Base-by-base conservation (phyloP, 2,329 filamentous ascomycete species). In the Tolypocladium nubicola region DNA sequence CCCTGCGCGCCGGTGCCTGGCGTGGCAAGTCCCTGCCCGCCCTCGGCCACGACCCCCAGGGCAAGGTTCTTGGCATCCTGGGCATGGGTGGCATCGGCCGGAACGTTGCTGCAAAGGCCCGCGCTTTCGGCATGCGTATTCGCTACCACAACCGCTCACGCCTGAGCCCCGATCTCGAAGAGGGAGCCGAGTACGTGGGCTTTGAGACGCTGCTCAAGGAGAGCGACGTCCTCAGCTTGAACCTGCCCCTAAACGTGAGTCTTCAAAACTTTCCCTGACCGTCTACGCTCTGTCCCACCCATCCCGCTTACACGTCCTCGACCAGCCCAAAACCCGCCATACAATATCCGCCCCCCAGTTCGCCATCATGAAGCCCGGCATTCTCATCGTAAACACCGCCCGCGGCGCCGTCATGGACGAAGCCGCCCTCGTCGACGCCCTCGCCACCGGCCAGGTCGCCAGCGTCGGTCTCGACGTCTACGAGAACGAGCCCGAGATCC, bases 21-120 rank as follows among this genome's bases (percentile, higher is more conserved):
- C 79, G 83, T 55, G 88, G 87, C 4, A 68, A 71, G 5, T 75
- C 77, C 3, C 70, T 75, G 8, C 78, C 81, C 1, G 78, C 85
- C 0, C 73, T 84, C 7, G 90, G 89, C 14, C 87, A 89, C 67
- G 89, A 94, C 66, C 89, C 89, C 1, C 79, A 88, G 69, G 88
- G 87, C 40, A 94, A 93, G 71, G 75, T 85, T 1, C 77, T 95
- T 6, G 90, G 90, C 0, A 90, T 95, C 59, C 70, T 95, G 45
- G 90, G 90, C 8, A 93, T 94, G 89, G 90, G 90, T 23, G 89
- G 90, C 2, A 94, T 95, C 60, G 90, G 90, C 0, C 77, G 86
- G 40, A 90, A 90, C 66, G 72, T 94, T 64, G 89, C 87, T 67
- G 81, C 76, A 68, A 91, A 91, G 71, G 87, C 86, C 3, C 78